These are phyloP conservation scores for Ceratocystis destructans DNA, from an alignment of 2,329 filamentous ascomycete species.

Conservation along the genomic window DNA sequence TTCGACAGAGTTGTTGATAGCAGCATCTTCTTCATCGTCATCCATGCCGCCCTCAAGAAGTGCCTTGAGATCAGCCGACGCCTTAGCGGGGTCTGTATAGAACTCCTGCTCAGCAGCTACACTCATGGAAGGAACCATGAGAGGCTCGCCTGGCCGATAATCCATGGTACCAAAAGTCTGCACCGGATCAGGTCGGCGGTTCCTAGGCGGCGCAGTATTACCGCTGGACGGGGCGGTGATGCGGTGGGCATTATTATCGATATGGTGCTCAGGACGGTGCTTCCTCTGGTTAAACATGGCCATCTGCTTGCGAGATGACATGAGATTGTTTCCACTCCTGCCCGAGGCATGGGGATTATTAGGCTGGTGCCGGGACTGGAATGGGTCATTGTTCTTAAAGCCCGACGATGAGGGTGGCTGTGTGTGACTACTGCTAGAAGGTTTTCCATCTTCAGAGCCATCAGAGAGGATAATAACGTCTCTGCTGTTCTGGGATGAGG, in stretches of 20 bases:
- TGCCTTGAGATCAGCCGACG: conserved; percentile 64
- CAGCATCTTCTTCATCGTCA: conserved; percentile 42
- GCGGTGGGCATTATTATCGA: conserved; percentile 34
- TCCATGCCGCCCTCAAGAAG: conserved; percentile 71
- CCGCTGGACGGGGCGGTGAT: conserved; percentile 22
- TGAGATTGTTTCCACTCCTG: conserved; percentile 27
- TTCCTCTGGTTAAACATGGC: conserved; percentile 43
- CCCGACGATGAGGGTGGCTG: neutral
- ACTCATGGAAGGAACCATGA: conserved; percentile 14
- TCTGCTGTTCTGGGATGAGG: neutral
- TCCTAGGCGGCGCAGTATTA: conserved; percentile 29
- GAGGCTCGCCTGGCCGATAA: conserved; percentile 11
- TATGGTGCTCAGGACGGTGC: conserved; percentile 44
- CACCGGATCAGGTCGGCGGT: conserved; percentile 22
- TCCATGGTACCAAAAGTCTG: conserved; percentile 17
- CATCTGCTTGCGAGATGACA: conserved; percentile 41
- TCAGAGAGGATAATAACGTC: neutral
- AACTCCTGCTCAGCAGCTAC: conserved; percentile 30
- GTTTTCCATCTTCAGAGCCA: conserved; percentile 1
- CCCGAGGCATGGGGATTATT: neutral
- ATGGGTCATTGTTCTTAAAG: neutral
- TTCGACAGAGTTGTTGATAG: neutral
- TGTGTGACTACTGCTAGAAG: neutral
- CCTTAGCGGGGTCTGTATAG: conserved; percentile 58
- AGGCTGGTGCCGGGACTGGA: neutral